Evolutionary conservation across 2,329 filamentous ascomycete species (phyloP).

Genomic region (Pseudocercospora macadamiae): DNA sequence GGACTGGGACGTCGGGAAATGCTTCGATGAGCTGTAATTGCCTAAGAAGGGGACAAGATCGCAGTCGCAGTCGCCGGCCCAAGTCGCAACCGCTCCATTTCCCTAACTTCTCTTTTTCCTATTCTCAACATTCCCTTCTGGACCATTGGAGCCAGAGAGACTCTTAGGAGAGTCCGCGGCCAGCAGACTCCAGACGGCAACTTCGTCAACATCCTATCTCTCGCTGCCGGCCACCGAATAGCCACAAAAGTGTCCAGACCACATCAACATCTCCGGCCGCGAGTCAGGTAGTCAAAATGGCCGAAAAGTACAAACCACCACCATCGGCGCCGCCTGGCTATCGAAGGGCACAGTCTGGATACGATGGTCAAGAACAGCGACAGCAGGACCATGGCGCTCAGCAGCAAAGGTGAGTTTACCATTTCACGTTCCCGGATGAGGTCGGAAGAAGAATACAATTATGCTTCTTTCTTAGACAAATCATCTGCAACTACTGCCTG

Average conservation of each 20-base stretch:
- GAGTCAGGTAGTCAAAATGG: conserved; percentile 13
- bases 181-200: conserved; percentile 9
- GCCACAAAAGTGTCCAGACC: conserved; percentile 14
- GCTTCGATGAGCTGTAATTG: conserved; percentile 7
- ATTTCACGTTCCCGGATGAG: background rate
- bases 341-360: conserved; percentile 22
- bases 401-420: conserved; percentile 7
- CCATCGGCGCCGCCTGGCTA: conserved; percentile 25
- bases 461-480: background rate
- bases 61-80: background rate
- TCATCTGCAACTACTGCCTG: background rate
- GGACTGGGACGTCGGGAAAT: conserved; percentile 7
- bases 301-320: conserved; percentile 25
- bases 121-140: conserved; percentile 19
- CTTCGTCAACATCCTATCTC: background rate
- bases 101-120: conserved; percentile 33
- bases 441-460: too few relatives aligned
- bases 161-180: conserved; percentile 8
- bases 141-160: conserved; percentile 11
- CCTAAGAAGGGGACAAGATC: background rate
- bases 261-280: conserved; percentile 20
- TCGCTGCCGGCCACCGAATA: conserved; percentile 6
- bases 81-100: conserved; percentile 20
- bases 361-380: conserved; percentile 11
- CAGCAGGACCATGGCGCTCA: conserved; percentile 13